phyloP scores from a whole-genome alignment of 1,139 yeast genomes.

The Kodamaea derodonti region DNA sequence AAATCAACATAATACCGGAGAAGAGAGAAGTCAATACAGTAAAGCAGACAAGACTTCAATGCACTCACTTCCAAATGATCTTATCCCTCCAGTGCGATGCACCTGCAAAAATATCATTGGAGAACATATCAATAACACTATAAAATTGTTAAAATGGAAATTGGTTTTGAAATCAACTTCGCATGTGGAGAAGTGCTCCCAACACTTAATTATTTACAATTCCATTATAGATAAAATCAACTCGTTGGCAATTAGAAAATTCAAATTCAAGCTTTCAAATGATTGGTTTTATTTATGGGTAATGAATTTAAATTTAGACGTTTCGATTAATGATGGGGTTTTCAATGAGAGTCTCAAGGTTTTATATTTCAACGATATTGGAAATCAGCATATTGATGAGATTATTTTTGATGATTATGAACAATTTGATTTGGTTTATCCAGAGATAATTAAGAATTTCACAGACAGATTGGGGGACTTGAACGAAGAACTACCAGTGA shows the following conservation, averaged over 20 bases:
- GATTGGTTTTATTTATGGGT: slow-evolving; percentile 19
- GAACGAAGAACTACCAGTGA: slow-evolving; percentile 28
- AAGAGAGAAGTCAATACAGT: slow-evolving; percentile 1
- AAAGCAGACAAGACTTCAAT: slow-evolving; percentile 19
- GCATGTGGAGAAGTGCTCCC: slow-evolving; percentile 24
- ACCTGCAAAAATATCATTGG: slow-evolving; percentile 34
- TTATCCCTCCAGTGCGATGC: not conserved
- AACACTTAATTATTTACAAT: slow-evolving; percentile 35
- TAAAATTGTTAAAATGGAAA: slow-evolving; percentile 61
- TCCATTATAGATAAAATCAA: slow-evolving; percentile 43
- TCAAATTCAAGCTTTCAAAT: slow-evolving; percentile 28
- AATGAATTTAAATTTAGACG: slow-evolving; percentile 18
- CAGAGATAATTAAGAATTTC: slow-evolving; percentile 19
- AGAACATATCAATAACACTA: slow-evolving; percentile 17
- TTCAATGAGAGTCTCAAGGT: slow-evolving; percentile 15
- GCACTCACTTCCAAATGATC: not conserved
- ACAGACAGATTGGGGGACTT: slow-evolving; percentile 20
- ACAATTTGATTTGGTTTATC: slow-evolving; percentile 12
- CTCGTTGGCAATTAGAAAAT: slow-evolving; percentile 42
- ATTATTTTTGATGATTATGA: slow-evolving; percentile 15
- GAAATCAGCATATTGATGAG: slow-evolving; percentile 6
- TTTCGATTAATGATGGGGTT: slow-evolving; percentile 9
- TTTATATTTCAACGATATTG: slow-evolving; percentile 11
- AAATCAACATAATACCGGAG: not conserved
- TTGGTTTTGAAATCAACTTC: slow-evolving; percentile 27